Percentiles rank a stretch among this genome's conserved stretches.
These are phyloP conservation scores for Pachysandra terminalis DNA, from an alignment of 164 flowering plant species.

Conservation along the genomic window DNA sequence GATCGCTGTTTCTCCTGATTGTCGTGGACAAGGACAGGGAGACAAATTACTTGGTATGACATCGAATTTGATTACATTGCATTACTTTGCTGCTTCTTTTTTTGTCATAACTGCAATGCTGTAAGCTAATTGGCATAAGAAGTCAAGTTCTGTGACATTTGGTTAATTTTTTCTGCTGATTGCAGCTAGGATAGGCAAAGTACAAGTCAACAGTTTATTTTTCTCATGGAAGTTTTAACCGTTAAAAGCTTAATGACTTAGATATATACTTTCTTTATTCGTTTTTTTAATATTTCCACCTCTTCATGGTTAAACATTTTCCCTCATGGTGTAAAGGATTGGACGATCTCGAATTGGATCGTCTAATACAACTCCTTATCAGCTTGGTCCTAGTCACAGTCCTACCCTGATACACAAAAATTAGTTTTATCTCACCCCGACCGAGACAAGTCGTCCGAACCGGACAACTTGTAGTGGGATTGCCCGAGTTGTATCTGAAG, in stretches of 20 bases:
- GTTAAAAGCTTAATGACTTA: neutral
- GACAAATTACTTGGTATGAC: slow-evolving; percentile 90
- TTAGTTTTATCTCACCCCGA: too few relatives aligned
- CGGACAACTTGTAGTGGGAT: too few relatives aligned
- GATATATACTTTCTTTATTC: neutral
- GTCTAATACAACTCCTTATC: too few relatives aligned
- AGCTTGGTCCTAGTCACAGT: too few relatives aligned
- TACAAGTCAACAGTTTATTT: neutral
- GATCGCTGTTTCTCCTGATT: slow-evolving; percentile 90
- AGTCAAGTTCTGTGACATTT: too few relatives aligned
- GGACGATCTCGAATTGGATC: too few relatives aligned
- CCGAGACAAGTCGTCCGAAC: too few relatives aligned
- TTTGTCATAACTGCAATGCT: slow-evolving; percentile 1
- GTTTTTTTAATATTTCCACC: neutral
- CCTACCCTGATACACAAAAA: too few relatives aligned
- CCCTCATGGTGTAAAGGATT: neutral
- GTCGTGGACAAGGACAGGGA: slow-evolving; percentile 98
- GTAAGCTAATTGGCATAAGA: neutral
- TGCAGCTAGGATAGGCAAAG: neutral
- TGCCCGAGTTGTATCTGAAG: too few relatives aligned
- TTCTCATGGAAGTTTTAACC: neutral
- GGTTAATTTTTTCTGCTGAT: neutral
- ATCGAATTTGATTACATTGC: neutral
- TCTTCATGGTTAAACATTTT: neutral
- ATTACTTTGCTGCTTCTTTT: neutral